Evolutionary conservation across 768 basidiomycete species (phyloP).

Genomic region (Termitomyces sp.): DNA sequence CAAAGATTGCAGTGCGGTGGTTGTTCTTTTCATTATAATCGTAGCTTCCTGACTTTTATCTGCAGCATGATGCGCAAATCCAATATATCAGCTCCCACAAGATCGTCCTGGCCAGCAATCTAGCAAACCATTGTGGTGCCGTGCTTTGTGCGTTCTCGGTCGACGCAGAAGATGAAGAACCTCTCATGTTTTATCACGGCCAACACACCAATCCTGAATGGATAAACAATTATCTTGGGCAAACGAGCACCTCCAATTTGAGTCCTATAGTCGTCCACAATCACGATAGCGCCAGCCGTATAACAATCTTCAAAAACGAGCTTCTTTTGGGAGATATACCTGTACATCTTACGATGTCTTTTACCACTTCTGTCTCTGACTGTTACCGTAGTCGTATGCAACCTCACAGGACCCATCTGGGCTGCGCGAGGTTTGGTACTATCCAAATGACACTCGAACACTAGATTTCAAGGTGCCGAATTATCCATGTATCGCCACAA

Average conservation of each 20-base stretch:
- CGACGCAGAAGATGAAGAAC: background rate
- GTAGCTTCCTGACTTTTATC: background rate
- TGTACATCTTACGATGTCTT: background rate
- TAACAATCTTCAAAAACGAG: conserved; percentile 4
- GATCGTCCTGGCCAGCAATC: background rate
- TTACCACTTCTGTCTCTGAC: conserved; percentile 5
- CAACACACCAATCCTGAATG: conserved; percentile 8
- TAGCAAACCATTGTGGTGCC: background rate
- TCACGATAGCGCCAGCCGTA: background rate
- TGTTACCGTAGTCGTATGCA: conserved; percentile 5
- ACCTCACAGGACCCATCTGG: conserved; percentile 1
- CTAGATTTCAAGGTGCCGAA: background rate
- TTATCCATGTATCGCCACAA: background rate
- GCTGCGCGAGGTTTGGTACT: conserved; percentile 1
- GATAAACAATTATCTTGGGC: background rate
- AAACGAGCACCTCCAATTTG: conserved; percentile 42
- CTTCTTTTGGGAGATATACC: conserved; percentile 8
- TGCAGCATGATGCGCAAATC: background rate
- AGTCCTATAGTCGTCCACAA: conserved; percentile 26
- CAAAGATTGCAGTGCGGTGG: background rate
- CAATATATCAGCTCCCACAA: background rate
- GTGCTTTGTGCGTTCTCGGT: background rate
- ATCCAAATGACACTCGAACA: conserved; percentile 7
- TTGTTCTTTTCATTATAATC: background rate
- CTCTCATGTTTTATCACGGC: background rate